Conservation (phyloP, 352 stramenopile genomes). For the Globisporangium perplexum region DNA sequence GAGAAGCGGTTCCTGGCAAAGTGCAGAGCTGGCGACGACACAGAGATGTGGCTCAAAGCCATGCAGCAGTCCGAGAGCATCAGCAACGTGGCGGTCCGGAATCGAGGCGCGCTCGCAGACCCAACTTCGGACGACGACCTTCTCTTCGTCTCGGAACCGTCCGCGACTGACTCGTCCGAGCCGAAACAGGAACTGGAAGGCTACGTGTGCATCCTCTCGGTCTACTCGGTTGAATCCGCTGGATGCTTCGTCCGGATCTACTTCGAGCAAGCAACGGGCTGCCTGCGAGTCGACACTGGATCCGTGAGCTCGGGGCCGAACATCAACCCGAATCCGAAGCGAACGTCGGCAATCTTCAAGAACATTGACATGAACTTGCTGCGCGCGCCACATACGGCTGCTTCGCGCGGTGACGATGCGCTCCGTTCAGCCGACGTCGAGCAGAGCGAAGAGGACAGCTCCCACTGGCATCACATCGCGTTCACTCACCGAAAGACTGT, state of each 20-base stretch:
- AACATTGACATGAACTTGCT: slow-evolving; percentile 48
- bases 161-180: not conserved
- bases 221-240: slow-evolving; percentile 61
- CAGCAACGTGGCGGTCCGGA: slow-evolving; percentile 21
- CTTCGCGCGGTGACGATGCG: not conserved
- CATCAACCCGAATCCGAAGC: slow-evolving; percentile 50
- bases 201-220: slow-evolving; percentile 58
- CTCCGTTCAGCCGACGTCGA: not conserved
- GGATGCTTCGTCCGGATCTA: slow-evolving; percentile 66
- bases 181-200: slow-evolving; percentile 29
- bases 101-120: slow-evolving; percentile 16
- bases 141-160: slow-evolving; percentile 21
- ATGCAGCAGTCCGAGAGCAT: slow-evolving; percentile 45
- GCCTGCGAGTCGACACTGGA: slow-evolving; percentile 61
- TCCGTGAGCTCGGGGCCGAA: slow-evolving; percentile 39
- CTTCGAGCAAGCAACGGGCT: slow-evolving; percentile 63
- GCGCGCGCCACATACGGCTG: slow-evolving; percentile 5
- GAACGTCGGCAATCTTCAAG: slow-evolving; percentile 56
- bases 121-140: slow-evolving; percentile 17
- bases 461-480: slow-evolving; percentile 70
- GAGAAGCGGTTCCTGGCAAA: slow-evolving; percentile 30
- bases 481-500: slow-evolving; percentile 68
- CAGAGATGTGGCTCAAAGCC: slow-evolving; percentile 58
- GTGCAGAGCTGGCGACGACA: slow-evolving; percentile 17
- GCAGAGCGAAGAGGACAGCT: slow-evolving; percentile 17